phyloP scores from a whole-genome alignment of 1,284 basidiomycete genomes.

The Ceratobasidium theobromae region DNA sequence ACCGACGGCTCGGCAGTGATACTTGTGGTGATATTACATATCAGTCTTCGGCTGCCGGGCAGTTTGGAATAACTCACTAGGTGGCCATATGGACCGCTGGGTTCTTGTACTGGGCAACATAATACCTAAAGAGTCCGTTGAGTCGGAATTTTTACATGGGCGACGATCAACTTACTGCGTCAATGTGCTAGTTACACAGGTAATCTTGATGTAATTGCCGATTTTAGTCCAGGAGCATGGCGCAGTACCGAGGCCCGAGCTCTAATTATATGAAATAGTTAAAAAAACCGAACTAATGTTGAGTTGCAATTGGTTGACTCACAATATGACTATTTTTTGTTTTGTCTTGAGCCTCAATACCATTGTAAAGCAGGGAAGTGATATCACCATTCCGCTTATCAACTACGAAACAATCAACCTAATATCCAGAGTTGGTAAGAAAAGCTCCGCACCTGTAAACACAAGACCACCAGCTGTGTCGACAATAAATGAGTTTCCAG shows the following conservation, averaged over 20 bases:
- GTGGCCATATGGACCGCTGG: slow-evolving; percentile 29
- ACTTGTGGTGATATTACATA: neutral
- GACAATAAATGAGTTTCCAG: slow-evolving; percentile 1
- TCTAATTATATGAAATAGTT: neutral
- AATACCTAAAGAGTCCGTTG: neutral
- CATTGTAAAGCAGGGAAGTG: slow-evolving; percentile 16
- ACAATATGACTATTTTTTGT: neutral
- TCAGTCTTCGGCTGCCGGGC: neutral
- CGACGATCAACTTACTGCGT: neutral
- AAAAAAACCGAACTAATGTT: neutral
- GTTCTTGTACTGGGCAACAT: slow-evolving; percentile 14
- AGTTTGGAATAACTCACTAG: neutral
- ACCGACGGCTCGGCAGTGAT: slow-evolving; percentile 46
- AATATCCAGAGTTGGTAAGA: neutral
- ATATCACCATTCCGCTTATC: slow-evolving; percentile 15
- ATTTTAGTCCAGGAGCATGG: slow-evolving; percentile 4
- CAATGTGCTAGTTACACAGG: neutral
- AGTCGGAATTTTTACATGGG: neutral
- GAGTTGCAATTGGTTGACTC: neutral
- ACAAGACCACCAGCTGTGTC: slow-evolving; percentile 11
- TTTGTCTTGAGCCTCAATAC: neutral
- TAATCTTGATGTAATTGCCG: neutral
- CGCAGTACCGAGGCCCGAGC: slow-evolving; percentile 23
- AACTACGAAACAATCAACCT: neutral
- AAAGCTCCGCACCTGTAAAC: neutral